A percentile compares a stretch with the other conserved stretches of the same genome.
Conservation (phyloP, 371 early-diverging fungal species). For the Haplosporangium sp. region DNA sequence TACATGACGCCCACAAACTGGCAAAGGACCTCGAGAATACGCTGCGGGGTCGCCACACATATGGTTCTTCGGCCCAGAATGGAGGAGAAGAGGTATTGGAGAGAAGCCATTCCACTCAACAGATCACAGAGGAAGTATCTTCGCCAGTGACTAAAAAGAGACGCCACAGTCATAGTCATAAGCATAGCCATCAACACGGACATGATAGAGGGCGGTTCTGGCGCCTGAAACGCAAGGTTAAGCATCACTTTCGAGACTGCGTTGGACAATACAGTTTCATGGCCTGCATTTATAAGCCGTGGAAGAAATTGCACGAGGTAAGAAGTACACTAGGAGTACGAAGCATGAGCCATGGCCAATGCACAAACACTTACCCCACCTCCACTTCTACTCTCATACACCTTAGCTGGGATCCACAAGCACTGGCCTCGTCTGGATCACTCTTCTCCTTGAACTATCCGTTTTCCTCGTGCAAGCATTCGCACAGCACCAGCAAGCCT, state of each 20-base stretch:
- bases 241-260: too few species aligned
- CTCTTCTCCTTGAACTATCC: conserved; percentile 7
- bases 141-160: too few species aligned
- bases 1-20: conserved; percentile 12
- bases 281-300: too few species aligned
- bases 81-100: not conserved
- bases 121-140: too few species aligned
- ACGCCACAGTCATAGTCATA: too few species aligned
- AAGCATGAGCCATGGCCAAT: too few species aligned
- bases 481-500: not conserved
- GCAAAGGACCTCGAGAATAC: conserved; percentile 17
- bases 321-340: too few species aligned
- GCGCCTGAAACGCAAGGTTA: too few species aligned
- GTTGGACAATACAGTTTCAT: too few species aligned
- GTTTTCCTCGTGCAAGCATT: not conserved
- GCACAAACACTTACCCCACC: not conserved
- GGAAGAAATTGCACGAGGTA: too few species aligned
- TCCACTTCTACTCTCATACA: not conserved
- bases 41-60: conserved; percentile 3
- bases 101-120: not conserved
- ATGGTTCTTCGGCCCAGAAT: conserved; percentile 5
- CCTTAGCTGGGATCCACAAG: conserved; percentile 10
- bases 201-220: too few species aligned
- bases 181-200: too few species aligned
- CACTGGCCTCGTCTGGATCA: conserved; percentile 16